Conservation (phyloP, 345 rosid genomes). For the Eucalyptus albens region DNA sequence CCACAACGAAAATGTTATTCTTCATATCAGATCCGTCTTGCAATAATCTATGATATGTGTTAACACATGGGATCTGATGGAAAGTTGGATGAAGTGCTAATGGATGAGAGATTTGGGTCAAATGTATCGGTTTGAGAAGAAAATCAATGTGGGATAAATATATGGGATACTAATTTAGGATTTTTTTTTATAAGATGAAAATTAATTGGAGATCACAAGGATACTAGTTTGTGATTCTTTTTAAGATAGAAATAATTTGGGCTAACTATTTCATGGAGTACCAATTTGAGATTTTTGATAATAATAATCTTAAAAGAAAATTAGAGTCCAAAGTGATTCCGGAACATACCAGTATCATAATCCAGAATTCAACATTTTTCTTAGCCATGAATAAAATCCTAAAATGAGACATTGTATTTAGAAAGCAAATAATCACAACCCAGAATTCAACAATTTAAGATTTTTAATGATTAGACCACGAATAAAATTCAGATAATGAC, state of each 20-base stretch:
- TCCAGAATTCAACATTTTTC: background rate
- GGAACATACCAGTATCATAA: background rate
- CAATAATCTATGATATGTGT: background rate
- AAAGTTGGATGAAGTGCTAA: background rate
- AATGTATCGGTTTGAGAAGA: background rate
- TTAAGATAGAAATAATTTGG: background rate
- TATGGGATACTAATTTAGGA: background rate
- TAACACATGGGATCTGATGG: background rate
- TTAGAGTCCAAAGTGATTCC: background rate
- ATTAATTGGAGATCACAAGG: background rate
- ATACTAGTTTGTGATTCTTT: background rate
- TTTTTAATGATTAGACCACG: too few species aligned
- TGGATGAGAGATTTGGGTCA: background rate
- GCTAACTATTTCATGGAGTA: background rate
- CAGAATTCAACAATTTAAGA: background rate
- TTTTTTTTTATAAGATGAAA: background rate
- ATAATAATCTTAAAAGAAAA: background rate
- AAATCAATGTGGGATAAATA: background rate
- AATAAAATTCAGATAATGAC: too few species aligned
- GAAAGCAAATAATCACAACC: background rate
- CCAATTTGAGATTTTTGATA: background rate
- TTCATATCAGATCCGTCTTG: background rate
- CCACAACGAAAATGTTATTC: background rate
- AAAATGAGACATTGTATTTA: background rate
- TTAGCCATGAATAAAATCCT: background rate